phyloP scores from a whole-genome alignment of 768 basidiomycete genomes.

The Macrocybe gigantea region DNA sequence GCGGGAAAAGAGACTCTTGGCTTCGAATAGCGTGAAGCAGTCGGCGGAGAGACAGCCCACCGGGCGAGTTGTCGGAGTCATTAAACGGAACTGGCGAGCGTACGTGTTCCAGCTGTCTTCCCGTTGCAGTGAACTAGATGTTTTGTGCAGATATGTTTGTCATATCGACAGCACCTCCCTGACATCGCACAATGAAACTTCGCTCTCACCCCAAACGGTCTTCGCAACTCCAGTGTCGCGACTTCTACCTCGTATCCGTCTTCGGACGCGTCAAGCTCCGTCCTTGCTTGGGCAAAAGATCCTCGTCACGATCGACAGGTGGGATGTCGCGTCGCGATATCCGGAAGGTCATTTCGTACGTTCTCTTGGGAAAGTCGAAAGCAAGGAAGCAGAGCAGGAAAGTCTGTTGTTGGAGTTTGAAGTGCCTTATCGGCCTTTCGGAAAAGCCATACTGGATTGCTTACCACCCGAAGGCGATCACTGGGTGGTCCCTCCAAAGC shows the following conservation, averaged over 20 bases:
- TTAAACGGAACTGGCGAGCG: conserved; percentile 96
- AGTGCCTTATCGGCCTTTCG: conserved; percentile 93
- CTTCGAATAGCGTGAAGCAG: conserved; percentile 27
- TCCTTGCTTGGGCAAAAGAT: conserved; percentile 89
- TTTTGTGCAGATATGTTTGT: conserved; percentile 70
- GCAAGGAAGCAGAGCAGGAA: conserved; percentile 96
- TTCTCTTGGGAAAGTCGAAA: conserved; percentile 83
- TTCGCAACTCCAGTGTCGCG: conserved; percentile 93
- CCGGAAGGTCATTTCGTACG: conserved; percentile 98
- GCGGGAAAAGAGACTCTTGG: conserved; percentile 35
- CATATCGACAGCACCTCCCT: conserved; percentile 91
- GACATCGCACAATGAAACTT: conserved; percentile 69
- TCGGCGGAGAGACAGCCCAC: conserved; percentile 78
- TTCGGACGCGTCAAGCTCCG: conserved; percentile 93
- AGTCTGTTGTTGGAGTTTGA: conserved; percentile 91
- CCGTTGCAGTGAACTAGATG: background rate
- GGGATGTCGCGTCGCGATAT: conserved; percentile 83
- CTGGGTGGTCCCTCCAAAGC: conserved; percentile 90
- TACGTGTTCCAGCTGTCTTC: conserved; percentile 34
- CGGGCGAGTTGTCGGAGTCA: conserved; percentile 83
- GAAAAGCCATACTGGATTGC: conserved; percentile 90
- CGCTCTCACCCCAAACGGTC: conserved; percentile 82
- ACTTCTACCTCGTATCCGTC: conserved; percentile 85
- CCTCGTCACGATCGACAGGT: conserved; percentile 89
- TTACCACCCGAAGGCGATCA: conserved; percentile 83